A percentile compares a stretch with the other conserved stretches of the same genome.
phyloP scores from a whole-genome alignment of 495 filamentous ascomycete genomes.

The Hypoxylon trugodes region DNA sequence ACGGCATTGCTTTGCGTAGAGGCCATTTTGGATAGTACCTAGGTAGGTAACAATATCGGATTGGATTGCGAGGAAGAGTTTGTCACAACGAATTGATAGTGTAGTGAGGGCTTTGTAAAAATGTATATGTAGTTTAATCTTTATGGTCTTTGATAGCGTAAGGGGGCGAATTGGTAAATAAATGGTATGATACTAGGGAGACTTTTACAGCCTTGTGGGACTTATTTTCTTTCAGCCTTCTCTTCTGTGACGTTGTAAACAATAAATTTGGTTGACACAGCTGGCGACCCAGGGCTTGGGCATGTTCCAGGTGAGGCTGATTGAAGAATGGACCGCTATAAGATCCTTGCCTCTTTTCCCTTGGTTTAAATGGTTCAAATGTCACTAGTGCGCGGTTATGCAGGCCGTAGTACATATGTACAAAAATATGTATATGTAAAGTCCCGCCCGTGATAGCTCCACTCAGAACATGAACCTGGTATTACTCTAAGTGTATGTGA shows the following conservation, averaged over 20 bases:
- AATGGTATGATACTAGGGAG: neutral
- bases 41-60: neutral
- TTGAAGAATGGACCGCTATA: constrained; percentile 19
- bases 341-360: constrained; percentile 22
- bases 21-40: constrained; percentile 40
- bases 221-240: constrained; percentile 35
- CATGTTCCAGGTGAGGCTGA: too few species aligned
- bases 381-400: too few species aligned
- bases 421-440: constrained; percentile 6
- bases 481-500: neutral
- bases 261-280: constrained; percentile 18
- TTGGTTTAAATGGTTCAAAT: too few species aligned
- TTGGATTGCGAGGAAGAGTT: neutral
- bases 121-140: neutral
- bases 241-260: constrained; percentile 34
- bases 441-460: neutral
- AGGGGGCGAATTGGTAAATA: constrained; percentile 10
- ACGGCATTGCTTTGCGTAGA: constrained; percentile 42
- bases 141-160: neutral
- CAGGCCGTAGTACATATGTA: too few species aligned
- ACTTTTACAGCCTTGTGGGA: constrained; percentile 28
- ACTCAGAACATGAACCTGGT: constrained; percentile 1
- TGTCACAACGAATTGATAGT: neutral
- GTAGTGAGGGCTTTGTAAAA: too few species aligned
- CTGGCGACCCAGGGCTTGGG: too few species aligned